A percentile compares a stretch with the other conserved stretches of the same genome.
These are phyloP conservation scores for Rhizopus sp. DNA, from an alignment of 371 early-diverging fungal genomes.

Conservation along the genomic window DNA sequence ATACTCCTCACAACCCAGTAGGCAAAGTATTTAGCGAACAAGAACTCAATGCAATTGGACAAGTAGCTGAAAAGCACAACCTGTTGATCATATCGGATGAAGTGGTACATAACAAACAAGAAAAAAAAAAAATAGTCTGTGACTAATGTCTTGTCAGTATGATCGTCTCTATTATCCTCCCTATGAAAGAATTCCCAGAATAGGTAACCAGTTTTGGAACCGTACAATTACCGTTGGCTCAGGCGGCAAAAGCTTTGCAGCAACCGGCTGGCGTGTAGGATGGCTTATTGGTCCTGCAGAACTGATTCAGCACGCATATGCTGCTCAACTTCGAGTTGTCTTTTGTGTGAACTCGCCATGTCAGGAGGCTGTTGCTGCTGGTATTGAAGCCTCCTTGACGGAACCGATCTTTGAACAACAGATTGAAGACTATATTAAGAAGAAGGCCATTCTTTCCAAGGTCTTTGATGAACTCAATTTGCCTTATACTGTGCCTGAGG, in stretches of 20 bases:
- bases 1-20: constrained; percentile 96
- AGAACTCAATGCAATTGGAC: constrained; percentile 81
- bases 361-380: constrained; percentile 87
- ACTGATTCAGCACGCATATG: constrained; percentile 74
- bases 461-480: constrained; percentile 74
- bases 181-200: constrained; percentile 64
- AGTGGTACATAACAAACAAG: constrained; percentile 58
- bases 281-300: constrained; percentile 88
- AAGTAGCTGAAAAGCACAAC: constrained; percentile 80
- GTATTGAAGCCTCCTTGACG: constrained; percentile 68
- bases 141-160: constrained; percentile 54
- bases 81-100: constrained; percentile 92
- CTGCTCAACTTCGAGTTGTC: constrained; percentile 89
- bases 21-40: constrained; percentile 83
- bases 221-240: constrained; percentile 94
- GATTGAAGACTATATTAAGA: constrained; percentile 63
- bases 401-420: constrained; percentile 75
- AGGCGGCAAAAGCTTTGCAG: constrained; percentile 93
- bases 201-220: constrained; percentile 87
- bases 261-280: constrained; percentile 97
- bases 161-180: constrained; percentile 87
- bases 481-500: constrained; percentile 86
- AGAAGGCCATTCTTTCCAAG: constrained; percentile 74
- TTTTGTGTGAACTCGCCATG: constrained; percentile 90
- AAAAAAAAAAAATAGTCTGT: background rate